phyloP scores from a whole-genome alignment of 2,329 filamentous ascomycete genomes.

The Fusarium avenaceum region DNA sequence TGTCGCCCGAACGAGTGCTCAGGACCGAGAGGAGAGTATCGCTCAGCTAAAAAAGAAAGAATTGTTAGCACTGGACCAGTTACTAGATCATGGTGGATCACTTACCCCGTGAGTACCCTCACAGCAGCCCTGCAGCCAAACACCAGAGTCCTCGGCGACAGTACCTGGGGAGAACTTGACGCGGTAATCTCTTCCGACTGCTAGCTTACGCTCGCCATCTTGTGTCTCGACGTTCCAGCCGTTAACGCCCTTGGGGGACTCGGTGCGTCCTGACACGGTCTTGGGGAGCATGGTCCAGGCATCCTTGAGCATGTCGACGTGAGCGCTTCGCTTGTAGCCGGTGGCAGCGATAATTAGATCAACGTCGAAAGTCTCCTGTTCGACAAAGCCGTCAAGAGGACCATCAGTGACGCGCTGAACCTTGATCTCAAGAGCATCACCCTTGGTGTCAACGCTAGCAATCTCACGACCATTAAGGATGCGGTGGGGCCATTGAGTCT shows the following conservation, averaged over 20 bases:
- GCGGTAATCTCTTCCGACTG: slow-evolving; percentile 82
- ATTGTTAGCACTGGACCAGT: slow-evolving; percentile 38
- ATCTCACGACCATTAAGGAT: slow-evolving; percentile 80
- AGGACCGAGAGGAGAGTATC: slow-evolving; percentile 86
- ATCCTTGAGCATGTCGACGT: slow-evolving; percentile 80
- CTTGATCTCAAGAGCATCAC: slow-evolving; percentile 69
- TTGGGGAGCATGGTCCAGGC: slow-evolving; percentile 76
- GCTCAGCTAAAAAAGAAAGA: slow-evolving; percentile 69
- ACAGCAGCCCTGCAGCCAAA: slow-evolving; percentile 96
- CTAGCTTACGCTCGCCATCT: slow-evolving; percentile 65
- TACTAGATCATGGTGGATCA: slow-evolving; percentile 47
- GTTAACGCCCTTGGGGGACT: slow-evolving; percentile 54
- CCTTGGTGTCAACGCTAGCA: slow-evolving; percentile 67
- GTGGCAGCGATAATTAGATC: slow-evolving; percentile 89
- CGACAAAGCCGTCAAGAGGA: slow-evolving; percentile 57
- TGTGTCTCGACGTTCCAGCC: slow-evolving; percentile 59
- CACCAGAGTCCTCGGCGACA: slow-evolving; percentile 79
- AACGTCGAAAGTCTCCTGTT: slow-evolving; percentile 75
- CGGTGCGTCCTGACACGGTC: slow-evolving; percentile 48
- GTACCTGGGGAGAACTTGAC: slow-evolving; percentile 77
- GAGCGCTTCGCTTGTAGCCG: slow-evolving; percentile 83
- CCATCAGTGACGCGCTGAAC: slow-evolving; percentile 64
- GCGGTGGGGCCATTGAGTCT: slow-evolving; percentile 83
- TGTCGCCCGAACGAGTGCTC: slow-evolving; percentile 80
- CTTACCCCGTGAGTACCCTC: slow-evolving; percentile 92